Percentiles rank a stretch among this genome's conserved stretches.
Evolutionary conservation across 2,329 filamentous ascomycete genomes (phyloP).

Genomic region (Trichoderma oligosporum): DNA sequence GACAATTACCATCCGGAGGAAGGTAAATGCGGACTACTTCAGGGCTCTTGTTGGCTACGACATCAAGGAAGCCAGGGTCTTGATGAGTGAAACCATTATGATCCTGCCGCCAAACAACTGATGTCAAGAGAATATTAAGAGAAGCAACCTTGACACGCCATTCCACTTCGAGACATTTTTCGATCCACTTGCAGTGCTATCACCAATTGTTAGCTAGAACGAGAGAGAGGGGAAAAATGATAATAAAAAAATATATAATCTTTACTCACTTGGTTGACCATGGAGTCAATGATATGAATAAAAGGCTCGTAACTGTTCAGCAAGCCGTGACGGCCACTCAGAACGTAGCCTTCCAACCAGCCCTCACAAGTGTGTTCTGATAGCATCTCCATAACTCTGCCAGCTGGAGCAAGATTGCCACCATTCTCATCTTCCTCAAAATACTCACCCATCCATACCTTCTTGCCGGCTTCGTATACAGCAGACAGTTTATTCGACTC

Average conservation of each 20-base stretch:
- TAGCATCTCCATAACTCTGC: constrained; percentile 80
- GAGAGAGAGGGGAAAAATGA: neutral
- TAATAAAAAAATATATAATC: neutral
- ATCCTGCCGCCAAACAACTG: constrained; percentile 77
- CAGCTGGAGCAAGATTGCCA: constrained; percentile 64
- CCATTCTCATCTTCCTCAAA: constrained; percentile 73
- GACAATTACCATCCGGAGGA: constrained; percentile 73
- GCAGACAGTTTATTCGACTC: constrained; percentile 73
- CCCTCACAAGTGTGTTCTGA: constrained; percentile 76
- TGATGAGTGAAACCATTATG: constrained; percentile 83
- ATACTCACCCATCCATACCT: constrained; percentile 76
- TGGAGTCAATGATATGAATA: constrained; percentile 78
- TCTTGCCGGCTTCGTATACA: constrained; percentile 71
- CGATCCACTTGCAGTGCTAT: constrained; percentile 78
- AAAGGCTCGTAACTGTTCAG: constrained; percentile 82
- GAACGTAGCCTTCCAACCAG: constrained; percentile 75
- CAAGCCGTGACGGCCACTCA: constrained; percentile 70
- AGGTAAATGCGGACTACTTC: constrained; percentile 79
- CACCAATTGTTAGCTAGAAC: constrained; percentile 3
- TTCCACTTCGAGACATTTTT: constrained; percentile 75
- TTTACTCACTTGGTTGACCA: constrained; percentile 65
- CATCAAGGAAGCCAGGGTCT: constrained; percentile 75
- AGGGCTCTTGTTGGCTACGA: constrained; percentile 74
- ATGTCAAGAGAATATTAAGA: constrained; percentile 74
- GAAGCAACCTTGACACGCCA: constrained; percentile 72